Evolutionary conservation across 2,329 filamentous ascomycete genomes (phyloP).

Genomic region (Metarhizium rileyi): DNA sequence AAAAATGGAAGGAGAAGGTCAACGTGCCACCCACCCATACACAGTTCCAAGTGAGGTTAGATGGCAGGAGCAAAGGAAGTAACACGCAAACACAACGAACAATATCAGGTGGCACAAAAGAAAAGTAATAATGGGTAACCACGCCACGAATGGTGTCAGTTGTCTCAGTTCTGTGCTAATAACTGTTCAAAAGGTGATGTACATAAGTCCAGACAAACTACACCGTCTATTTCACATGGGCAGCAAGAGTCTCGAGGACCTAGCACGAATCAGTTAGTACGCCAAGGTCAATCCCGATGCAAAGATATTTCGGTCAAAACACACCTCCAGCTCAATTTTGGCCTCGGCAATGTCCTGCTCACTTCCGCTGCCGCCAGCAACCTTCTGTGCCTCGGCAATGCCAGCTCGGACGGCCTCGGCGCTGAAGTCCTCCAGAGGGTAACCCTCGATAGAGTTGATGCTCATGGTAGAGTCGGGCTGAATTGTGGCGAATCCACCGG

Average conservation of each 20-base stretch:
- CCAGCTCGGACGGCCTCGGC: conserved; percentile 79
- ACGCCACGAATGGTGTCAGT: conserved; percentile 25
- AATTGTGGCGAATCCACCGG: conserved; percentile 92
- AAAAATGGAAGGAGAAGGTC: neutral
- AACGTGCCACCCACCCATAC: neutral
- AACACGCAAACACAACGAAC: neutral
- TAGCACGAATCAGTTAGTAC: conserved; percentile 22
- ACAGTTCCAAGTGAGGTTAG: neutral
- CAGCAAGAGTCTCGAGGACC: conserved; percentile 78
- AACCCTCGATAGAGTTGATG: conserved; percentile 98
- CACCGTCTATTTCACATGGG: conserved; percentile 64
- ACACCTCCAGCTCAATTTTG: conserved; percentile 96
- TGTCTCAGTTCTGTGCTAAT: conserved; percentile 26
- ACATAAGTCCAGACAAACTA: conserved; percentile 33
- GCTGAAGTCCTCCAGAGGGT: conserved; percentile 92
- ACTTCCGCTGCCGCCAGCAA: conserved; percentile 79
- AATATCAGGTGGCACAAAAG: neutral
- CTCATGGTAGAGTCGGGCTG: conserved; percentile 90
- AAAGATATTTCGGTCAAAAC: conserved; percentile 6
- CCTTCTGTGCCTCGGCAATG: conserved; percentile 92
- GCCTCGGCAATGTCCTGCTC: conserved; percentile 98
- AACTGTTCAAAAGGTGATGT: conserved; percentile 29
- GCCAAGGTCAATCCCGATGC: neutral
- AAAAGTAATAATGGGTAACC: conserved; percentile 4
- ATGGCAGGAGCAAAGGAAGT: conserved; percentile 1